These are phyloP conservation scores for Canavalia ensiformis DNA, from an alignment of 306 rosid genomes.

Conservation along the genomic window DNA sequence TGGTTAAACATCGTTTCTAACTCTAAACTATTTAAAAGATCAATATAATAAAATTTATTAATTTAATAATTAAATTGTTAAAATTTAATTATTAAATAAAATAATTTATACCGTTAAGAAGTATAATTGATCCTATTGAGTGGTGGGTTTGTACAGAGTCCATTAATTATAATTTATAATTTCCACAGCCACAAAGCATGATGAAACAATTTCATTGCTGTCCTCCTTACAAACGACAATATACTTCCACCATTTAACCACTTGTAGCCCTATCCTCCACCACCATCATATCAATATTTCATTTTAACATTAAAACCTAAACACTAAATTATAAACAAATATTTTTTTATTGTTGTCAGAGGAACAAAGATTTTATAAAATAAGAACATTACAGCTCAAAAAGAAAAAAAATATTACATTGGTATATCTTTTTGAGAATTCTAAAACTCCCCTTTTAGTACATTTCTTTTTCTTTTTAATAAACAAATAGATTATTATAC, in stretches of 20 bases:
- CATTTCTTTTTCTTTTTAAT: background rate
- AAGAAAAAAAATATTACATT: background rate
- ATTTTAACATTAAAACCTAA: background rate
- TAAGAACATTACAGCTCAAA: conserved; percentile 16
- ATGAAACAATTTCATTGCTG: conserved; percentile 45
- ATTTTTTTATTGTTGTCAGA: background rate
- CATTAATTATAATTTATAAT: background rate
- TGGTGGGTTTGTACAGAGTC: conserved; percentile 41
- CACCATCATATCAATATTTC: background rate
- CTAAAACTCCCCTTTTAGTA: background rate
- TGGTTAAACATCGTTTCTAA: too few relatives aligned
- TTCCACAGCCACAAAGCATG: background rate
- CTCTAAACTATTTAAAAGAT: too few relatives aligned
- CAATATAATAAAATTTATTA: too few relatives aligned
- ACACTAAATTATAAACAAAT: background rate
- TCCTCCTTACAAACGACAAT: conserved; percentile 37
- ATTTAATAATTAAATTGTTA: too few relatives aligned
- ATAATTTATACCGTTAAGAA: too few relatives aligned
- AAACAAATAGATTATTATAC: background rate
- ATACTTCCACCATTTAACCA: conserved; percentile 18
- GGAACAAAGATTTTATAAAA: background rate
- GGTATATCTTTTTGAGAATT: background rate
- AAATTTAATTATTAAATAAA: too few relatives aligned
- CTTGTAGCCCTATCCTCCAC: conserved; percentile 12
- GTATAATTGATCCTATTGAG: background rate